Evolutionary conservation across 441 rosid species (phyloP), one percentile per base, ranked within the genome.

Genomic region (Bocquillonia castaneifolia): DNA sequence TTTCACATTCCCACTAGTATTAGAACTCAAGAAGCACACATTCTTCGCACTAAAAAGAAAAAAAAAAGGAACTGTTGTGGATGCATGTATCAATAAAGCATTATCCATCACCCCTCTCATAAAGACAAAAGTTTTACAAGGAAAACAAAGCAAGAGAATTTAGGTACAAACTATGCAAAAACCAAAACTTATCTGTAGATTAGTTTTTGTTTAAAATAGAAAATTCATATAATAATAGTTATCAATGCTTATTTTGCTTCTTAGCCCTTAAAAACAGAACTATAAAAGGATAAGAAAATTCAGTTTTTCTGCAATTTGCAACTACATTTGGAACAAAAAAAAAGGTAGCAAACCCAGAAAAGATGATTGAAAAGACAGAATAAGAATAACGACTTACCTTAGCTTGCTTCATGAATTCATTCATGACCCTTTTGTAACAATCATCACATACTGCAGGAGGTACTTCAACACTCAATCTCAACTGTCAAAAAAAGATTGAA

Each of bases 391-490:
- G 25, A 44, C 20, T 22, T 53, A 88, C 97, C 92, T 91, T 93
- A 42, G 87, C 85, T 71, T 79, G 80, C 80, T 83, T 91, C 83
- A 72, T 83, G 70, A 93, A 83, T 68, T 91, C 95, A 12, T 69
- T 77, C 45, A 91, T 66, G 54, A 91, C 95, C 74, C 88, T 77
- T 39, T 71, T 80, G 83, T 86, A 84, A 72, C 97, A 88, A 80
- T 93, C 96, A 77, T 85, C 81, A 45, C 97, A 87, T 2, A 89
- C 95, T 57, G 75, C 80, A 1, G 79, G 62, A 14, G 98, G 97
- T 62, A 89, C 98, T 63, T 85, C 86, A 13, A 93, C 96, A 60
- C 80, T 79, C 86, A 91, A 56, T 70, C 82, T 86, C 69, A 93
- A 75, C 98, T 91, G 68, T 13, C 9, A 70, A 57, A 31, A 70